phyloP scores from a whole-genome alignment of 139 green algal genomes.

The Chlamydomonas asymmetrica region DNA sequence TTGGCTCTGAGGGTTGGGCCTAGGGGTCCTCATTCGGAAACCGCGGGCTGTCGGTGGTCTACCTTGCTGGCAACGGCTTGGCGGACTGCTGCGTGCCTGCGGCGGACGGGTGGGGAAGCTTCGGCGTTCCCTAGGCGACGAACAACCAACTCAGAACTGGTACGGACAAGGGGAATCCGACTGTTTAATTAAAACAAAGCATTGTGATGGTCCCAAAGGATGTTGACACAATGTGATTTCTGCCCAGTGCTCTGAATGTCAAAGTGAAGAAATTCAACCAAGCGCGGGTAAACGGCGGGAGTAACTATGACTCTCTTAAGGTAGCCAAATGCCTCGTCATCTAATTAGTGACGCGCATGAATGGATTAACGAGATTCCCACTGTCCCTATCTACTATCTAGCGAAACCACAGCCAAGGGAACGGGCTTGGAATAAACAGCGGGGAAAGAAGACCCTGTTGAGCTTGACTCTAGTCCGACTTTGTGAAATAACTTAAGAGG shows the following conservation, averaged over 20 bases:
- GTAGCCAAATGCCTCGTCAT: constrained; percentile 65
- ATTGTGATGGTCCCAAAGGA: constrained; percentile 88
- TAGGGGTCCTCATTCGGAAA: constrained; percentile 69
- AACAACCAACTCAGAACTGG: constrained; percentile 95
- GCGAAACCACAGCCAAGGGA: constrained; percentile 78
- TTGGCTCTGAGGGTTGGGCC: constrained; percentile 91
- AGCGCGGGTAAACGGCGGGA: constrained; percentile 94
- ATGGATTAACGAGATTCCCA: constrained; percentile 88
- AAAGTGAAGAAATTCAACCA: constrained; percentile 98
- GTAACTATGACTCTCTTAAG: constrained; percentile 82
- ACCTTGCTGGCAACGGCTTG: constrained; percentile 59
- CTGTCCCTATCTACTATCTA: constrained; percentile 81
- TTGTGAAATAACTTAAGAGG: constrained; percentile 78
- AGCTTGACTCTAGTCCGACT: constrained; percentile 89
- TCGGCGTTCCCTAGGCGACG: constrained; percentile 71
- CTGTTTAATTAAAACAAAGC: constrained; percentile 89
- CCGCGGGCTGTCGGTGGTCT: constrained; percentile 66
- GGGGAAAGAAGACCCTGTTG: constrained; percentile 90
- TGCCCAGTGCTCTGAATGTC: constrained; percentile 93
- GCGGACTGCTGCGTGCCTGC: constrained; percentile 62
- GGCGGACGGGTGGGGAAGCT: constrained; percentile 67
- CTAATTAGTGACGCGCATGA: constrained; percentile 73
- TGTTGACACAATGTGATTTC: constrained; percentile 96
- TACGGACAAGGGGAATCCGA: constrained; percentile 22
- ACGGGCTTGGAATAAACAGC: constrained; percentile 80